phyloP scores from a whole-genome alignment of 73 alveolate genomes.

The Stentor coeruleus region DNA sequence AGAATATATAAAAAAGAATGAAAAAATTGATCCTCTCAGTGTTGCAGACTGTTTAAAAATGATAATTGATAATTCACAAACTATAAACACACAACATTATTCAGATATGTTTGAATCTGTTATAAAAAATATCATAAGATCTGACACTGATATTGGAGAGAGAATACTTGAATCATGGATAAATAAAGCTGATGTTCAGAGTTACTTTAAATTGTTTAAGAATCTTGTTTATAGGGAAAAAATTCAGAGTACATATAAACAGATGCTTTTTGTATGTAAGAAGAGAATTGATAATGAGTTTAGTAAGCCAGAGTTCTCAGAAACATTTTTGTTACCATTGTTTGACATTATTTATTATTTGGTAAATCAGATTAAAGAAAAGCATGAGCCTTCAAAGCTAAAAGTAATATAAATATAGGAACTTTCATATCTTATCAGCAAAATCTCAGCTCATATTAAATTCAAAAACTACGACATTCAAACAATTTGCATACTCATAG shows the following conservation, averaged over 20 bases:
- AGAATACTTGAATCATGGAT: neutral
- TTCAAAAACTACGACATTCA: neutral
- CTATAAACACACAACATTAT: neutral
- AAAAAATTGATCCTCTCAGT: neutral
- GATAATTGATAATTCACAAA: neutral
- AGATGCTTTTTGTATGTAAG: neutral
- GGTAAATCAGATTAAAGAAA: neutral
- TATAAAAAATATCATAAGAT: too few relatives aligned
- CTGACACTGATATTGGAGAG: neutral
- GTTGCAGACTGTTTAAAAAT: neutral
- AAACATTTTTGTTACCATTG: neutral
- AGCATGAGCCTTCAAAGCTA: neutral
- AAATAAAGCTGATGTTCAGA: neutral
- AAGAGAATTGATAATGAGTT: neutral
- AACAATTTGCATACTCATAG: neutral
- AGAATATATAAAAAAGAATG: neutral
- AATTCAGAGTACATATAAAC: neutral
- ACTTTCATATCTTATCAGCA: neutral
- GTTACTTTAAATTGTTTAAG: neutral
- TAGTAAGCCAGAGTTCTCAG: neutral
- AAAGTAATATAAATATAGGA: neutral
- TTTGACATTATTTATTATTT: neutral
- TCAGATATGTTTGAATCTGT: neutral
- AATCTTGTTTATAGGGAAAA: neutral
- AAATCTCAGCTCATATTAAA: neutral